These are phyloP conservation scores for Strobilomyces dryophilus DNA, from an alignment of 768 basidiomycete species.

Conservation along the genomic window DNA sequence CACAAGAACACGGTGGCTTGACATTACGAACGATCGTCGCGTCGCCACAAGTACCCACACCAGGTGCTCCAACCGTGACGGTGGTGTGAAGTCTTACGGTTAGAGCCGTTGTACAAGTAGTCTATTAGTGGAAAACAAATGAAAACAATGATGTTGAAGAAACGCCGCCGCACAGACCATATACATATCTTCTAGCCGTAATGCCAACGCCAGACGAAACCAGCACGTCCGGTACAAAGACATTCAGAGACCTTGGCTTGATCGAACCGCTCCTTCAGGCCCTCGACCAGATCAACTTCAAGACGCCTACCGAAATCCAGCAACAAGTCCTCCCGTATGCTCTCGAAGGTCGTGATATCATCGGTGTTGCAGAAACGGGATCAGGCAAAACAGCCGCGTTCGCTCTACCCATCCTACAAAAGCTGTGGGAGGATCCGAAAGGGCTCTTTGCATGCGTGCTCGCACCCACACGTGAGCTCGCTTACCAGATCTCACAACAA, in stretches of 20 bases:
- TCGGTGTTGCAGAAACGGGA: constrained; percentile 97
- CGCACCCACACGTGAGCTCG: constrained; percentile 96
- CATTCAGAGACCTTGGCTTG: constrained; percentile 83
- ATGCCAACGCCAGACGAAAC: constrained; percentile 71
- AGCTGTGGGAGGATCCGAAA: constrained; percentile 93
- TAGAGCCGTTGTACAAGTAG: background rate
- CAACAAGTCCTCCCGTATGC: constrained; percentile 80
- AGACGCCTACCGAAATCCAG: constrained; percentile 89
- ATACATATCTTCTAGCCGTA: background rate
- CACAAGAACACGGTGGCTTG: constrained; percentile 54
- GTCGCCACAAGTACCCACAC: background rate
- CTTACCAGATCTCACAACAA: constrained; percentile 97
- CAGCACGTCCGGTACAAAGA: constrained; percentile 39
- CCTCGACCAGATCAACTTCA: constrained; percentile 77
- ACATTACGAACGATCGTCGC: constrained; percentile 20
- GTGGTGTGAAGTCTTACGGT: background rate
- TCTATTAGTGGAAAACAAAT: constrained; percentile 13
- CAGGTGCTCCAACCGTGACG: background rate
- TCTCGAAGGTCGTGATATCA: constrained; percentile 89
- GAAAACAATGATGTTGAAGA: background rate
- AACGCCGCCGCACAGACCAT: background rate
- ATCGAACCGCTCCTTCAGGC: constrained; percentile 88
- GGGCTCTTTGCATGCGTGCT: constrained; percentile 91
- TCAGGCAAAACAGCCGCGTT: constrained; percentile 98
- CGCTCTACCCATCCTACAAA: constrained; percentile 92